Conservation (phyloP, 2,329 filamentous ascomycete species). For the Cucurbitaria berberidis region DNA sequence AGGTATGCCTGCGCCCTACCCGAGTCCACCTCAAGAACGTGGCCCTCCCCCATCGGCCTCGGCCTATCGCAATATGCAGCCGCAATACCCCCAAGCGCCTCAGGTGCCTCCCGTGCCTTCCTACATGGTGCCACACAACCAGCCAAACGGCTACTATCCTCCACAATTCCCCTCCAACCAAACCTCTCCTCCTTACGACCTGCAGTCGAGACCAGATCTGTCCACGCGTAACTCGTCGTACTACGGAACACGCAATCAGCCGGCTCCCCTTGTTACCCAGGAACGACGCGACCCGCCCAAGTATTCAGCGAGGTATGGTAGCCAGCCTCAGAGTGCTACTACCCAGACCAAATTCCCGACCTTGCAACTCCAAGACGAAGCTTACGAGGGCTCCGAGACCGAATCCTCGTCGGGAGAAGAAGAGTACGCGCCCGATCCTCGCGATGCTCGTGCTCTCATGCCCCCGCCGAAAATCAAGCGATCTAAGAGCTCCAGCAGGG, state of each 20-base stretch:
- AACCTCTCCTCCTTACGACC: constrained; percentile 30
- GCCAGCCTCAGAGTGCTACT: constrained; percentile 17
- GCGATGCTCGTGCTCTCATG: constrained; percentile 29
- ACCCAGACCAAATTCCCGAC: constrained; percentile 8
- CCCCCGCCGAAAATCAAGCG: constrained; percentile 27
- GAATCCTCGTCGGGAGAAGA: constrained; percentile 20
- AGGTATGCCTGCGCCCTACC: constrained; percentile 31
- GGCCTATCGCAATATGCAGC: constrained; percentile 33
- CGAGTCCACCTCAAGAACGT: constrained; percentile 30
- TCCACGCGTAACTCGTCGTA: constrained; percentile 27
- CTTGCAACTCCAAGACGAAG: constrained; percentile 19
- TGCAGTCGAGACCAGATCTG: constrained; percentile 29
- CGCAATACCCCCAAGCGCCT: constrained; percentile 22
- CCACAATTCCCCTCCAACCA: constrained; percentile 15
- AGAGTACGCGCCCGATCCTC: constrained; percentile 18
- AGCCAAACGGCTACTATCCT: constrained; percentile 20
- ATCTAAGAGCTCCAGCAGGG: constrained; percentile 8
- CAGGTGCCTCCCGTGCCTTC: constrained; percentile 24
- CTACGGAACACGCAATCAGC: constrained; percentile 23
- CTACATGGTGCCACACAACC: constrained; percentile 19
- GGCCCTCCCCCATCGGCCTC: constrained; percentile 44
- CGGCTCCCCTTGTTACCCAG: constrained; percentile 32
- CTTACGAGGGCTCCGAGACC: constrained; percentile 17
- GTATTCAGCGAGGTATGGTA: constrained; percentile 41
- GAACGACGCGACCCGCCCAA: constrained; percentile 24